Conservation (phyloP, 1,139 yeast genomes). For the Kodamaea fungicola region DNA sequence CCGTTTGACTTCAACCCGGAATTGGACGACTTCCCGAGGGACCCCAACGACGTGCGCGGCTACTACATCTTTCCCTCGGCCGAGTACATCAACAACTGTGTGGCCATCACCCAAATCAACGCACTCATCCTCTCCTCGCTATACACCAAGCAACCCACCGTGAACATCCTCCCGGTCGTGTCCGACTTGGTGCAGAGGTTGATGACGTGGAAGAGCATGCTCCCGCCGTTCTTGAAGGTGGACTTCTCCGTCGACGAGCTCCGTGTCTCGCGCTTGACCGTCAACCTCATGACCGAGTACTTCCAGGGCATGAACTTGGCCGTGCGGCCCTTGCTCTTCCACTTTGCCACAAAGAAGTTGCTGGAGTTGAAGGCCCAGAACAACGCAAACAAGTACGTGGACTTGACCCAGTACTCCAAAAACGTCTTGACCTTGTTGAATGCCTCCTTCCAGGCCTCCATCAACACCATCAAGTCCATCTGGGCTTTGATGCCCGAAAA, state of each 20-base stretch:
- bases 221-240: conserved; percentile 63
- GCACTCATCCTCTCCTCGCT: conserved; percentile 69
- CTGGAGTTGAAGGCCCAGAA: conserved; percentile 45
- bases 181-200: conserved; percentile 68
- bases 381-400: conserved; percentile 54
- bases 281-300: conserved; percentile 80
- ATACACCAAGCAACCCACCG: conserved; percentile 73
- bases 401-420: conserved; percentile 64
- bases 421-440: conserved; percentile 67
- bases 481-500: conserved; percentile 73
- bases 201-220: conserved; percentile 63
- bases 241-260: conserved; percentile 58
- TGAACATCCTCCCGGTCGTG: conserved; percentile 70
- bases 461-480: conserved; percentile 69
- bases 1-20: conserved; percentile 71
- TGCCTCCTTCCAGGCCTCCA: conserved; percentile 81
- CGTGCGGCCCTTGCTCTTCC: conserved; percentile 75
- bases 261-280: conserved; percentile 62
- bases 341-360: conserved; percentile 68
- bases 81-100: conserved; percentile 74
- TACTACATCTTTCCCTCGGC: conserved; percentile 79
- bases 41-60: conserved; percentile 47
- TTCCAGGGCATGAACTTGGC: conserved; percentile 84
- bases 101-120: conserved; percentile 75
- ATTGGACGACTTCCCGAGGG: conserved; percentile 47